Conservation (phyloP, 208 protist species). For the Pavlovales sp. region DNA sequence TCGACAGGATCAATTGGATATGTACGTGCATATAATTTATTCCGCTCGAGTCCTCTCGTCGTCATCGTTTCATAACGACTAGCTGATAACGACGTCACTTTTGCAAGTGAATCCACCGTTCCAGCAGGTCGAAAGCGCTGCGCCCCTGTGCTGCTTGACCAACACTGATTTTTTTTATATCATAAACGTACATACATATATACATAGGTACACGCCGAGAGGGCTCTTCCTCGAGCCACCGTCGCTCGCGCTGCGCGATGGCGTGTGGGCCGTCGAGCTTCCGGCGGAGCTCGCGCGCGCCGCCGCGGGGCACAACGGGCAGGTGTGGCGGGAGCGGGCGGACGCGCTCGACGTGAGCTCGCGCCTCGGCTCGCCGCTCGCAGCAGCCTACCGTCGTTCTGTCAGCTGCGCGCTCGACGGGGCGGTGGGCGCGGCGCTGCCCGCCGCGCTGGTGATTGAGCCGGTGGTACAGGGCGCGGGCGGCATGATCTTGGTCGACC, state of each 20-base stretch:
- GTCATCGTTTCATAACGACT: too few species aligned
- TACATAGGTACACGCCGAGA: neutral
- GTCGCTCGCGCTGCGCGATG: neutral
- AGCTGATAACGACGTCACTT: too few species aligned
- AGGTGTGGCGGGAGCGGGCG: neutral
- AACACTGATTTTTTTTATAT: too few species aligned
- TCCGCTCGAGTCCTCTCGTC: too few species aligned
- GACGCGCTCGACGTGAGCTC: neutral
- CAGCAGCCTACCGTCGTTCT: neutral
- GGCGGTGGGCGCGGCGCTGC: neutral
- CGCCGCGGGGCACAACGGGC: neutral
- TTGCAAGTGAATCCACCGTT: too few species aligned
- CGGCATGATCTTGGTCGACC: conserved; percentile 58
- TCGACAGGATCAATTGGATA: too few species aligned
- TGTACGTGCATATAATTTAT: too few species aligned
- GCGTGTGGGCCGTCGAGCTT: neutral
- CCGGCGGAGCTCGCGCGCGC: conserved; percentile 2
- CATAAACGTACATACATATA: too few species aligned
- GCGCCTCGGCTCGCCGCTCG: neutral
- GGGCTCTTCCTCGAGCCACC: neutral
- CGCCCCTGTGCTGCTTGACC: too few species aligned
- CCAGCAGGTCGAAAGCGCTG: too few species aligned
- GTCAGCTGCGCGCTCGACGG: neutral
- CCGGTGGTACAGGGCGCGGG: conserved; percentile 53
- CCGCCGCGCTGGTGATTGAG: conserved; percentile 30